Percentiles rank a stretch among this genome's conserved stretches.
Evolutionary conservation across 768 basidiomycete species (phyloP).

Genomic region (Candolleomyces eurysporus): DNA sequence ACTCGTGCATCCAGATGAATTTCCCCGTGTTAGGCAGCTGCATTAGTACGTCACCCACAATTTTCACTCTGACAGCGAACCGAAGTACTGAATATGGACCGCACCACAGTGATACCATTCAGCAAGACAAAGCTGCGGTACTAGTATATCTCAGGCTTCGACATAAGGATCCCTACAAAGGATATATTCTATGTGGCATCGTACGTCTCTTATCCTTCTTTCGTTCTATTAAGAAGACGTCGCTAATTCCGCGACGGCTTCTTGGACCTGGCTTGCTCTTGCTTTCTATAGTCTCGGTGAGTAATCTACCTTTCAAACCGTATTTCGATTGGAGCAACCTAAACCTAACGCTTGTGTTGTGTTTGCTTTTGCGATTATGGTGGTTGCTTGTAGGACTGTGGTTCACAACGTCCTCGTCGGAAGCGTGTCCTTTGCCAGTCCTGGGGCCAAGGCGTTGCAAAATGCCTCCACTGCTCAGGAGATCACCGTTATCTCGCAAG

Average conservation of each 20-base stretch:
- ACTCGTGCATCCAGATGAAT: conserved; percentile 82
- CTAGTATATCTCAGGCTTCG: conserved; percentile 75
- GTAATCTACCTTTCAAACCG: conserved; percentile 4
- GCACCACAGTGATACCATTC: conserved; percentile 61
- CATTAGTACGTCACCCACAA: conserved; percentile 54
- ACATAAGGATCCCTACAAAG: conserved; percentile 77
- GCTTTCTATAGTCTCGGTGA: conserved; percentile 23
- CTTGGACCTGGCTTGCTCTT: not conserved
- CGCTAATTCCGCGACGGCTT: not conserved
- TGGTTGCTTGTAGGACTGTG: conserved; percentile 47
- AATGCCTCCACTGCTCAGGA: conserved; percentile 84
- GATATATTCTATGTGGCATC: conserved; percentile 71
- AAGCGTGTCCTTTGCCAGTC: conserved; percentile 74
- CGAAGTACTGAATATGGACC: not conserved
- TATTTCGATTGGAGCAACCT: not conserved
- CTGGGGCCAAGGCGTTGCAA: conserved; percentile 73
- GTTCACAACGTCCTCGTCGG: conserved; percentile 74
- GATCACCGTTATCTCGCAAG: conserved; percentile 69
- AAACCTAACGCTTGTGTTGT: no score
- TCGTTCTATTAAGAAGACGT: not conserved
- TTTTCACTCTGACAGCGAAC: not conserved
- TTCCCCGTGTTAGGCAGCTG: conserved; percentile 57
- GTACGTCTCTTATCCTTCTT: conserved; percentile 41
- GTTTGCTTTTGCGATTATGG: no score
- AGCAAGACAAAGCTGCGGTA: conserved; percentile 76